Evolutionary conservation across 805 yeast genomes (phyloP).

Genomic region (Candida anglica): DNA sequence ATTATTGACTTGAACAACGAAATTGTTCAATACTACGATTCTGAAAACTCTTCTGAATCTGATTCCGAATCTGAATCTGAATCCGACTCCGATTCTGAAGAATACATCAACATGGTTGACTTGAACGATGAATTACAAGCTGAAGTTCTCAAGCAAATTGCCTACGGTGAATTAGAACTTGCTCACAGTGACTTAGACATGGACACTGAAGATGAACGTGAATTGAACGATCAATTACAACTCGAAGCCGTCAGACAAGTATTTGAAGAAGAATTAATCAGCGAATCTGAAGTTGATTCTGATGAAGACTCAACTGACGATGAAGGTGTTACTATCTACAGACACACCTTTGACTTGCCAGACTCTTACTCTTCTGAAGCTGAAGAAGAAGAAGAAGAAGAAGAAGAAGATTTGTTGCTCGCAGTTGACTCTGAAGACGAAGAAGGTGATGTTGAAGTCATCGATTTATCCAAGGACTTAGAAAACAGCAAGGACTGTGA

Average conservation of each 20-base stretch:
- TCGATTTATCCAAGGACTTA: conserved; percentile 40
- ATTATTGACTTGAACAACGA: conserved; percentile 28
- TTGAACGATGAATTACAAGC: conserved; percentile 37
- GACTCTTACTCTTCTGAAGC: conserved; percentile 22
- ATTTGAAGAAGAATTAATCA: conserved; percentile 30
- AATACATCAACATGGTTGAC: conserved; percentile 30
- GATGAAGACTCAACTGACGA: conserved; percentile 26
- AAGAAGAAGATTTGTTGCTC: conserved; percentile 19
- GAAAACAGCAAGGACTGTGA: conserved; percentile 42
- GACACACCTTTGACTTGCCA: conserved; percentile 37
- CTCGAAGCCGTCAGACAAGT: conserved; percentile 34
- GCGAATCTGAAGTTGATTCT: conserved; percentile 22
- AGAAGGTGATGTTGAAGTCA: conserved; percentile 28
- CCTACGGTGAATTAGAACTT: conserved; percentile 10
- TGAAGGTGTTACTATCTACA: conserved; percentile 41
- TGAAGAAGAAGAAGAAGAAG: conserved; percentile 24
- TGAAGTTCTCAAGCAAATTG: conserved; percentile 22
- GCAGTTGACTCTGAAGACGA: conserved; percentile 26
- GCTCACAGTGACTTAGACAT: conserved; percentile 15
- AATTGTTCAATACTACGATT: conserved; percentile 22
- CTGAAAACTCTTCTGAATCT: conserved; percentile 4
- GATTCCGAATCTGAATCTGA: conserved; percentile 12
- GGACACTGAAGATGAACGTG: conserved; percentile 24
- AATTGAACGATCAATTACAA: conserved; percentile 27
- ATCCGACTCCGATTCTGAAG: conserved; percentile 22